Conservation (phyloP, 2,329 filamentous ascomycete genomes). For the Cercospora zeae-maydis region DNA sequence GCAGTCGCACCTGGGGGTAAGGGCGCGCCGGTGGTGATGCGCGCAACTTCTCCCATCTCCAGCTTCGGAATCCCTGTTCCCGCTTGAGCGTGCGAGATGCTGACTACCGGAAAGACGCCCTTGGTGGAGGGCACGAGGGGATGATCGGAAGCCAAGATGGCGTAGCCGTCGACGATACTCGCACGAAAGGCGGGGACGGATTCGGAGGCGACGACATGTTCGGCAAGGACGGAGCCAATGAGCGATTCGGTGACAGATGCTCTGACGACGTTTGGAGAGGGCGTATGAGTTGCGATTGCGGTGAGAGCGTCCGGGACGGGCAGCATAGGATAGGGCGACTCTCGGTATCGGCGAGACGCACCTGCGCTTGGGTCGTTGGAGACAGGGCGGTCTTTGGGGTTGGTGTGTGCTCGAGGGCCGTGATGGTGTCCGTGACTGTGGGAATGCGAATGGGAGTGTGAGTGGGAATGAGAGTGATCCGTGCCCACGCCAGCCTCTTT, state of each 20-base stretch:
- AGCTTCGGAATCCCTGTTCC: constrained; percentile 63
- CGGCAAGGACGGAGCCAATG: constrained; percentile 74
- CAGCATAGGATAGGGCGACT: constrained; percentile 90
- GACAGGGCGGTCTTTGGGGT: constrained; percentile 54
- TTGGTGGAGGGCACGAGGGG: constrained; percentile 57
- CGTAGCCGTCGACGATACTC: constrained; percentile 96
- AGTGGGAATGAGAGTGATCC: constrained; percentile 26
- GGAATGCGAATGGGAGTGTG: constrained; percentile 31
- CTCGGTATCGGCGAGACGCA: constrained; percentile 67
- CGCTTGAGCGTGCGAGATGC: constrained; percentile 80
- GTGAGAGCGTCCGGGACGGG: constrained; percentile 75
- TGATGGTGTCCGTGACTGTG: constrained; percentile 54
- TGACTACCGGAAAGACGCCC: constrained; percentile 79
- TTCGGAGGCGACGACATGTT: constrained; percentile 75
- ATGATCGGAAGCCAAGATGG: constrained; percentile 59
- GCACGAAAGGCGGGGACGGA: constrained; percentile 89
- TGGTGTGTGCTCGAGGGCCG: constrained; percentile 65
- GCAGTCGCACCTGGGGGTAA: constrained; percentile 83
- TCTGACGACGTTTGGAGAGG: constrained; percentile 56
- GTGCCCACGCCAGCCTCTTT: constrained; percentile 62
- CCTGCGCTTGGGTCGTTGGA: constrained; percentile 60
- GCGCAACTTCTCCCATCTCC: constrained; percentile 70
- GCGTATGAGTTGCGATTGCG: constrained; percentile 70
- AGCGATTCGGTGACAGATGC: constrained; percentile 62
- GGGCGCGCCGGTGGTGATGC: constrained; percentile 93